Percentiles rank a stretch among this genome's conserved stretches.
These are phyloP conservation scores for Fagopyrum tataricum DNA, from an alignment of 148 eudicot genomes.

Conservation along the genomic window DNA sequence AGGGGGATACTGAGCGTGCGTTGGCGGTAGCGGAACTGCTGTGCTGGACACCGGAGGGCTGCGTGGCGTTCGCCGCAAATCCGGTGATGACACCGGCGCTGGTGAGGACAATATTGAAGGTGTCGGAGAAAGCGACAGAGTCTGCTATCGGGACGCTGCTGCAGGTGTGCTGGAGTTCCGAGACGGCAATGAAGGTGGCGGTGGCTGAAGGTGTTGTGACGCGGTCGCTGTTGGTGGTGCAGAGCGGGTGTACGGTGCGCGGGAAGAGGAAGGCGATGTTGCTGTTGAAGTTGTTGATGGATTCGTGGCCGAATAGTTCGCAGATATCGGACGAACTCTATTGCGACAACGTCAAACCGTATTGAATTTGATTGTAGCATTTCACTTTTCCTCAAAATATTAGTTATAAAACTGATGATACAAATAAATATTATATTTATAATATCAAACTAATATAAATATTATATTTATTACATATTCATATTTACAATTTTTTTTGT, in stretches of 20 bases:
- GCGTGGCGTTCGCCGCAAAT: slow-evolving; percentile 56
- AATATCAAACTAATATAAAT: no score
- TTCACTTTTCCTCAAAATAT: neutral
- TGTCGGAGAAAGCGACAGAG: slow-evolving; percentile 82
- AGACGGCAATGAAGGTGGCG: slow-evolving; percentile 51
- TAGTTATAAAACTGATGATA: neutral
- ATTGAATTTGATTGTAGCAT: slow-evolving; percentile 19
- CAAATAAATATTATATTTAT: no score
- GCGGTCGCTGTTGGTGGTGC: slow-evolving; percentile 61
- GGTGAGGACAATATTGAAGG: slow-evolving; percentile 48
- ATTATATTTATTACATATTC: no score
- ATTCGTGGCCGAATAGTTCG: slow-evolving; percentile 71
- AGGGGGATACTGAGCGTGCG: slow-evolving; percentile 72
- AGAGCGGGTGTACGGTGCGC: slow-evolving; percentile 78
- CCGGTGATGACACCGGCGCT: slow-evolving; percentile 57
- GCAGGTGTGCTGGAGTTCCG: slow-evolving; percentile 57
- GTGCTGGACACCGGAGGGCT: slow-evolving; percentile 62
- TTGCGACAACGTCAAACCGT: slow-evolving; percentile 60
- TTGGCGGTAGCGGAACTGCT: slow-evolving; percentile 72
- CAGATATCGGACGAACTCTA: slow-evolving; percentile 49
- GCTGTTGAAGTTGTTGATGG: slow-evolving; percentile 65
- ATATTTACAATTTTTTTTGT: no score
- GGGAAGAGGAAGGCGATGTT: slow-evolving; percentile 74
- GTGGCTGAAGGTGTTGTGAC: slow-evolving; percentile 77
- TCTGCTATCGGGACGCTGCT: slow-evolving; percentile 75